A percentile compares a stretch with the other conserved stretches of the same genome.
These are phyloP conservation scores for Spencermartinsiella ligniputridi DNA, from an alignment of 1,139 yeast genomes.

Conservation along the genomic window DNA sequence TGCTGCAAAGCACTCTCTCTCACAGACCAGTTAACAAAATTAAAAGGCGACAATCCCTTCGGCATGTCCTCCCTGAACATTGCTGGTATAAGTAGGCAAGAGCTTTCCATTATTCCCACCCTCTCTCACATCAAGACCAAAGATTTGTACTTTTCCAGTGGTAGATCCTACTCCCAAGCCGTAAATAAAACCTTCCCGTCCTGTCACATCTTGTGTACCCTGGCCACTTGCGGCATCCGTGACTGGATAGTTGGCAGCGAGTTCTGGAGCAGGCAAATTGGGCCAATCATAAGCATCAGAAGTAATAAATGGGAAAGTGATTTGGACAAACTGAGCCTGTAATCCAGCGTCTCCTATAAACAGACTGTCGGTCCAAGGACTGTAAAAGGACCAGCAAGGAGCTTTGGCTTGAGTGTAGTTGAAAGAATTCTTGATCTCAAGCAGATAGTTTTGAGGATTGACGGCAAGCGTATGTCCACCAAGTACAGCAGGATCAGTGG, in stretches of 20 bases:
- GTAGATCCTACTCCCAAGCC: slow-evolving; percentile 2
- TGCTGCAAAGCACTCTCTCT: too few relatives aligned
- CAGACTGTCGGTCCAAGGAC: slow-evolving; percentile 1
- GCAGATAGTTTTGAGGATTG: slow-evolving; percentile 1
- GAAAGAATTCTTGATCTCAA: not conserved
- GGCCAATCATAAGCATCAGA: not conserved
- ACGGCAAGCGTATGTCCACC: slow-evolving; percentile 3
- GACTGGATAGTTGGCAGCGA: slow-evolving; percentile 3
- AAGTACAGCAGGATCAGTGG: slow-evolving; percentile 5
- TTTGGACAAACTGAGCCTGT: slow-evolving; percentile 2
- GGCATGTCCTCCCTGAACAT: not conserved
- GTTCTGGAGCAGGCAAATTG: slow-evolving; percentile 3
- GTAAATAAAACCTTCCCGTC: slow-evolving; percentile 6
- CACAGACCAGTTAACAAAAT: too few relatives aligned
- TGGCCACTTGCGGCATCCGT: not conserved
- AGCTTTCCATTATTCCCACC: slow-evolving; percentile 4
- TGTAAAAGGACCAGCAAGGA: slow-evolving; percentile 11
- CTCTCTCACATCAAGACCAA: slow-evolving; percentile 2
- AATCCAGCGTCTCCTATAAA: slow-evolving; percentile 11
- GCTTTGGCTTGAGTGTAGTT: slow-evolving; percentile 5
- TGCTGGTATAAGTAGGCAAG: not conserved
- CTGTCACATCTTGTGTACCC: slow-evolving; percentile 5
- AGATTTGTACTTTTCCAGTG: slow-evolving; percentile 6
- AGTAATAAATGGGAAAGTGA: slow-evolving; percentile 6
- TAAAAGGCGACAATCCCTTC: slow-evolving; percentile 1